These are phyloP conservation scores for Sicyos baderoa DNA, from an alignment of 306 rosid genomes.

Conservation along the genomic window DNA sequence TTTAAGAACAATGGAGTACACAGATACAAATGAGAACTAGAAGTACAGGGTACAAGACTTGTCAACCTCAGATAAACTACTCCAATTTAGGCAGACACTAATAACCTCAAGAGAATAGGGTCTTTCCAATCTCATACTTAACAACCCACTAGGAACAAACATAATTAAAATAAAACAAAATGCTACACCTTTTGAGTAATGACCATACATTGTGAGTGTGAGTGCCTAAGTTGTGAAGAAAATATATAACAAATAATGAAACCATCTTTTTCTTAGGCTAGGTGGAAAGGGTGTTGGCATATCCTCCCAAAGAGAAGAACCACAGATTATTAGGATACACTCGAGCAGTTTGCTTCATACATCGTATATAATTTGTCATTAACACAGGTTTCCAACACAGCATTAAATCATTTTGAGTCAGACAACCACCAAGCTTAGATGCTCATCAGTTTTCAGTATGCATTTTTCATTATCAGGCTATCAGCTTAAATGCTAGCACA, in stretches of 20 bases:
- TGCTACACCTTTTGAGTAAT: not conserved
- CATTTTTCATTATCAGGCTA: not conserved
- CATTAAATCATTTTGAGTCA: not conserved
- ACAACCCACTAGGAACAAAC: conserved; percentile 1
- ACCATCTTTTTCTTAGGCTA: not conserved
- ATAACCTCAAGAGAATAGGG: not conserved
- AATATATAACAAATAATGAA: not conserved
- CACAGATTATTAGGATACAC: not conserved
- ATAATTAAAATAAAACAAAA: not conserved
- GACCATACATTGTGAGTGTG: not conserved
- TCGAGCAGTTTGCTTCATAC: not conserved
- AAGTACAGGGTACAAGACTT: not conserved
- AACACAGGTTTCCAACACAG: not conserved
- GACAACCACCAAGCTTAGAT: not conserved
- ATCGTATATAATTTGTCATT: not conserved
- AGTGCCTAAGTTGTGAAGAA: not conserved
- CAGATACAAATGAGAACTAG: not conserved
- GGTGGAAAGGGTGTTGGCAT: not conserved
- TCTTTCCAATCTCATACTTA: not conserved
- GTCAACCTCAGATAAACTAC: not conserved
- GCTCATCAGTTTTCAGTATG: not conserved
- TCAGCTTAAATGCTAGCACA: not conserved
- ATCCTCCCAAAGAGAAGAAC: not conserved
- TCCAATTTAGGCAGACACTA: not conserved
- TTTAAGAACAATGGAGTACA: not conserved